Evolutionary conservation across 306 rosid genomes (phyloP), one percentile per base, ranked within the genome.

Genomic region (Pterocarpus macrocarpus): DNA sequence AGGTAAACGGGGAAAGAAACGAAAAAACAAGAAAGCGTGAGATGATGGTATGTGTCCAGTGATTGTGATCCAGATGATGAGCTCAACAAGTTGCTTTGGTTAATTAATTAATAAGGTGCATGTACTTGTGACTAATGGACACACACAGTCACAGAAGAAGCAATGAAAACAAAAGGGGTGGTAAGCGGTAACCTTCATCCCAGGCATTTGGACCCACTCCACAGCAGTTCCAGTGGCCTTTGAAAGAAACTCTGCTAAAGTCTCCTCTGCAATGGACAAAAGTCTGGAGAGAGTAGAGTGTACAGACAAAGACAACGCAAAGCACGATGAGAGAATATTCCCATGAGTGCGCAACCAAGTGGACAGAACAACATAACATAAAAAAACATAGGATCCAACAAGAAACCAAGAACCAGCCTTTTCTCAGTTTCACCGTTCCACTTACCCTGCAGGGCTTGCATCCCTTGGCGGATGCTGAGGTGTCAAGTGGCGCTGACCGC

Each of bases 121-220:
- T 49, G 76, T 64, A 61, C 35, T 47, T 80, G 9, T 55, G 71
- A 79, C 15, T 11, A 77, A 75, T 35, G 35, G 50, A 73, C 63
- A 69, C 39, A 65, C 49, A 2, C 16, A 45, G 33, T 1, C 30
- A 4, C 6, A 44, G 2, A 8, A 3, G 64, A 64, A 32, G 67
- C 4, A 47, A 75, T 14, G 68, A 67, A 14, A 56, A 63, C 63
- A n/a, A 53, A 71, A 82, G 61, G 16, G 12, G 58, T 13, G 61
- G 13, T 5, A 12, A 62, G 81, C 5, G 58, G 71, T 57, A 59
- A 95, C 99, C 99, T 95, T 95, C 99, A 95, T 95, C 90, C 99
- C 99, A 86, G 99, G 99, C 97, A 95, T 84, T 90, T 95, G 99
- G 97, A 95, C 96, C 99, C 99, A 95, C 97, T 95, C 99, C 78